Evolutionary conservation across 169 alveolate genomes (phyloP), one percentile per base, ranked within the genome.

Genomic region (Plasmodium reichenowi): DNA sequence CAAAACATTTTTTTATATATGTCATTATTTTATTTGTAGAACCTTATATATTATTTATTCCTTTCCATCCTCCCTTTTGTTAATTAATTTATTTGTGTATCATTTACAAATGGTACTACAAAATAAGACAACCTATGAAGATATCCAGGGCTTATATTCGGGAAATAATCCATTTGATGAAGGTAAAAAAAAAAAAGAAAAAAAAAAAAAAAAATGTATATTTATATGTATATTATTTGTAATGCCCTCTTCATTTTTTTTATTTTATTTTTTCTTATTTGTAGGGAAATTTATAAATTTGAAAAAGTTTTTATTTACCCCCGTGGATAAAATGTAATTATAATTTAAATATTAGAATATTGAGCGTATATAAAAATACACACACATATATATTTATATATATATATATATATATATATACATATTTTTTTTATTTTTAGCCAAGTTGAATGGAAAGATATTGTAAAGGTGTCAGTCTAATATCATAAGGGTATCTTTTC

Each of bases 121-220:
- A 5, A 80, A 80, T 62, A 80, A 63, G 56, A 80, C 90, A 48
- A 80, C 90, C 48, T 80, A 80, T 67, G 90, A 80, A 48, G 90
- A 80, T 47, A 80, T 80, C 45, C 90, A 80, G 43, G 90, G 90
- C 4, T 56, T 58, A 62, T 80, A 80, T 62, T 67, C 54, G 38
- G 52, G 70, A 2, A 52, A 58, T 26, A 80, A 70, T n/a, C 90
- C 90, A 22, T 80, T 80, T 62, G 83, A 80, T 68, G 90, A 80
- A 50, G 90, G 90, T 80, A 80, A 67, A 26, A 56, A 58, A 24
- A 54, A 10, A 52, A 47, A 80, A 13, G 15, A 29, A 2, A 24
- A 24, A 24, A 24, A 24, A 2, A 24, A 24, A 24, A 24, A 24
- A 24, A 24, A 24, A 24, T 24, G 29, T 59, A 59, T 48, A n/a